Evolutionary conservation across 1,139 yeast species (phyloP).

Genomic region (Suhomyces panamericanus): DNA sequence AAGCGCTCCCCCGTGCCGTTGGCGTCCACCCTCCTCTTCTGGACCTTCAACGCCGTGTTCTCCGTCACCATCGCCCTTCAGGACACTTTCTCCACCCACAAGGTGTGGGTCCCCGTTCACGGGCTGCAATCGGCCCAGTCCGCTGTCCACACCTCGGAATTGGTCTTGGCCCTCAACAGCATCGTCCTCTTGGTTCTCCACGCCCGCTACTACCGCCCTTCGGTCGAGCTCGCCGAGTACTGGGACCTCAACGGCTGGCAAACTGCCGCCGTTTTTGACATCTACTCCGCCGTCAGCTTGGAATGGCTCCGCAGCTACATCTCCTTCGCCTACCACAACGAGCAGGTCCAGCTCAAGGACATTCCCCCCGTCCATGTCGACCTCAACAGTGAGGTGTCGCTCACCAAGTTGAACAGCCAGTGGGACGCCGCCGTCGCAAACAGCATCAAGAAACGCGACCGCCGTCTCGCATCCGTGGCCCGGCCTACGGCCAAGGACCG

Average conservation of each 20-base stretch:
- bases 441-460: conserved; percentile 17
- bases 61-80: conserved; percentile 25
- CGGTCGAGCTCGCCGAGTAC: conserved; percentile 42
- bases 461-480: conserved; percentile 9
- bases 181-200: conserved; percentile 40
- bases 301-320: conserved; percentile 27
- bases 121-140: conserved; percentile 20
- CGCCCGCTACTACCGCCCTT: conserved; percentile 41
- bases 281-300: conserved; percentile 26
- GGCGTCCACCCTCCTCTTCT: conserved; percentile 36
- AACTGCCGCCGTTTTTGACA: conserved; percentile 23
- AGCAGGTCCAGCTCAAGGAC: conserved; percentile 22
- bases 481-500: conserved; percentile 19
- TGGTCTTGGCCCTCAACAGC: conserved; percentile 26
- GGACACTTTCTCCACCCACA: conserved; percentile 29
- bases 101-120: conserved; percentile 26
- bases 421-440: conserved; percentile 24
- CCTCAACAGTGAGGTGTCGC: conserved; percentile 23
- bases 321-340: conserved; percentile 21
- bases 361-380: conserved; percentile 28
- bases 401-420: conserved; percentile 18
- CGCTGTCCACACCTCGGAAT: conserved; percentile 16
- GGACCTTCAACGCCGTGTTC: conserved; percentile 34
- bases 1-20: conserved; percentile 31
- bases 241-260: conserved; percentile 39